Conservation (phyloP, 148 eudicot genomes). For the Nyssa sinensis region DNA sequence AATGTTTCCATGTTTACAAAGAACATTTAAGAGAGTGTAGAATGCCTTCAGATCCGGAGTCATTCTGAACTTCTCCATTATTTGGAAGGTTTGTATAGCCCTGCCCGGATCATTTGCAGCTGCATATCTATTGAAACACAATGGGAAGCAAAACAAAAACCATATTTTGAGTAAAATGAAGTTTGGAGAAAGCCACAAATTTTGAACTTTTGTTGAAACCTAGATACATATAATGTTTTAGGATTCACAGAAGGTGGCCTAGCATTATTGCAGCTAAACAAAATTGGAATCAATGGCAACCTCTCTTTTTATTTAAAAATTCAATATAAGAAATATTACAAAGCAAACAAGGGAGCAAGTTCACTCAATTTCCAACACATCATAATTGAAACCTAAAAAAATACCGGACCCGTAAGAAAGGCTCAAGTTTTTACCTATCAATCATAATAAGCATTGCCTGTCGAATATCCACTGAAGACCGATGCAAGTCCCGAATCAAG, state of each 20-base stretch:
- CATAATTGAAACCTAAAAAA: background rate
- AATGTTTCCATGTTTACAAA: conserved; percentile 73
- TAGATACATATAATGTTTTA: background rate
- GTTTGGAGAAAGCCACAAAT: background rate
- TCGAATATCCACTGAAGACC: conserved; percentile 45
- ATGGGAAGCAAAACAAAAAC: background rate
- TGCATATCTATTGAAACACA: conserved; percentile 53
- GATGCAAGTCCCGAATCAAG: conserved; percentile 61
- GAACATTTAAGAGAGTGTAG: conserved; percentile 53
- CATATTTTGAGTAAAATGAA: conserved; percentile 1
- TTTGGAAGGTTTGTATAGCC: conserved; percentile 72
- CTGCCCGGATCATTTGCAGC: conserved; percentile 64
- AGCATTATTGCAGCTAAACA: background rate
- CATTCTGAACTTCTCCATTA: conserved; percentile 67
- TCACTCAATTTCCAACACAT: background rate
- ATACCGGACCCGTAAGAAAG: background rate
- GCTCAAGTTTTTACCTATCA: conserved; percentile 50
- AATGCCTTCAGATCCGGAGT: conserved; percentile 62
- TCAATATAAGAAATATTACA: no score
- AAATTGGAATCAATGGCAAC: background rate
- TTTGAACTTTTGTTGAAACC: background rate
- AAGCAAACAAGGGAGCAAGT: no score
- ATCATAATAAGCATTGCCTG: conserved; percentile 71
- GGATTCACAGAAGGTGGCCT: background rate
- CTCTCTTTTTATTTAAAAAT: no score